These are phyloP conservation scores for Candida arabinofermentans DNA, from an alignment of 805 yeast species.

Conservation along the genomic window DNA sequence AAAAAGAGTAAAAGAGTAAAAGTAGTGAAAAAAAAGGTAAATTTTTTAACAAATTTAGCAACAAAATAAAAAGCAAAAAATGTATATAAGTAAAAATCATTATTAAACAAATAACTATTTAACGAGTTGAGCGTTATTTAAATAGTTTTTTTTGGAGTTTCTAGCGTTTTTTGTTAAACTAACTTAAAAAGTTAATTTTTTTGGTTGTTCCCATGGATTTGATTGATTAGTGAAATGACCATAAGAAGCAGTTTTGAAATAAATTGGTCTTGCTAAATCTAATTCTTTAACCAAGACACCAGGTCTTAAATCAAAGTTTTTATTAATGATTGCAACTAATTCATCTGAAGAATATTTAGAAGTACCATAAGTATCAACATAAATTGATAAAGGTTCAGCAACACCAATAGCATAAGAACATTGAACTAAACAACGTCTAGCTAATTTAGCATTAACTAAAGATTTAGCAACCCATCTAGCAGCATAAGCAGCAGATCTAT, in stretches of 20 bases:
- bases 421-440: constrained; percentile 96
- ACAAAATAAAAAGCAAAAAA: neutral
- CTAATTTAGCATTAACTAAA: constrained; percentile 88
- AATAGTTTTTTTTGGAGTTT: neutral
- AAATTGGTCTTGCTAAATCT: constrained; percentile 98
- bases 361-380: constrained; percentile 98
- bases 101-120: neutral
- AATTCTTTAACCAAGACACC: constrained; percentile 97
- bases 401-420: constrained; percentile 99
- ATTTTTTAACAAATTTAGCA: neutral
- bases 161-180: neutral
- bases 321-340: constrained; percentile 84
- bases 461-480: constrained; percentile 99
- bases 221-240: constrained; percentile 99
- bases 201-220: constrained; percentile 98
- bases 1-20: neutral
- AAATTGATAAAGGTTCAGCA: constrained; percentile 97
- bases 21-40: neutral
- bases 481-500: constrained; percentile 99
- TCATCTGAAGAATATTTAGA: constrained; percentile 85
- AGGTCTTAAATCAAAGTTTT: constrained; percentile 98
- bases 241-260: constrained; percentile 97
- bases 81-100: neutral
- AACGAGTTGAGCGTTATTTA: constrained; percentile 31
- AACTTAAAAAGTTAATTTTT: constrained; percentile 58